Percentiles rank a stretch among this genome's conserved stretches.
Evolutionary conservation across 2,329 filamentous ascomycete genomes (phyloP).

Genomic region (Epichloe glyceriae): DNA sequence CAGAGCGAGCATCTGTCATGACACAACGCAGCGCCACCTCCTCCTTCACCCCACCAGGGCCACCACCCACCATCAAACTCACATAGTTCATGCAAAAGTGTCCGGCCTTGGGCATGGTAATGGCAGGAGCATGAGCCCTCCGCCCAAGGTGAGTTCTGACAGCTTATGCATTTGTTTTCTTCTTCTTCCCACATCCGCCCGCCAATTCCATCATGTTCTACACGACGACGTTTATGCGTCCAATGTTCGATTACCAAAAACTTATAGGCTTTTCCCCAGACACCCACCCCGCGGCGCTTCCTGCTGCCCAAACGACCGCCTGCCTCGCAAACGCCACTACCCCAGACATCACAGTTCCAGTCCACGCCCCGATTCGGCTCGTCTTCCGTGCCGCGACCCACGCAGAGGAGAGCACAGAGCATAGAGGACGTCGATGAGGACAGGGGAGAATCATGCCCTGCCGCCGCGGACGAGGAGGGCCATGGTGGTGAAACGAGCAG

Average conservation of each 20-base stretch:
- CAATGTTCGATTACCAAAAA: too few relatives aligned
- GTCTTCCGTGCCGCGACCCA: constrained; percentile 18
- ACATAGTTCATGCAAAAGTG: neutral
- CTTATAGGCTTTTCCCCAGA: constrained; percentile 14
- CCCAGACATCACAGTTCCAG: constrained; percentile 19
- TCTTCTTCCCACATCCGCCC: neutral
- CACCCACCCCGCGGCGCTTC: constrained; percentile 26
- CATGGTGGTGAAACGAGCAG: neutral
- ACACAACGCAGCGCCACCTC: too few relatives aligned
- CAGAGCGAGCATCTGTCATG: too few relatives aligned
- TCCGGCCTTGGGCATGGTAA: neutral
- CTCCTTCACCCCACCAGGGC: neutral
- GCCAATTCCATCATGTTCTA: neutral
- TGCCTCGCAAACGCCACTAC: constrained; percentile 19
- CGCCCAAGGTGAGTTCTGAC: neutral
- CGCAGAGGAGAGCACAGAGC: constrained; percentile 14
- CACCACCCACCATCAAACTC: neutral
- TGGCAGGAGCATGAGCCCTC: constrained; percentile 2
- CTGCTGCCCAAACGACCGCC: constrained; percentile 22
- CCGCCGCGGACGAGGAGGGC: neutral
- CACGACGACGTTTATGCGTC: neutral
- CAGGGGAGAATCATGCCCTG: constrained; percentile 3
- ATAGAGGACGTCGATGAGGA: constrained; percentile 23
- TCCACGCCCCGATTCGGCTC: constrained; percentile 27
- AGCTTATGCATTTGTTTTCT: neutral